phyloP scores from a whole-genome alignment of 2,329 filamentous ascomycete genomes.

The Pseudogymnoascus sp. region DNA sequence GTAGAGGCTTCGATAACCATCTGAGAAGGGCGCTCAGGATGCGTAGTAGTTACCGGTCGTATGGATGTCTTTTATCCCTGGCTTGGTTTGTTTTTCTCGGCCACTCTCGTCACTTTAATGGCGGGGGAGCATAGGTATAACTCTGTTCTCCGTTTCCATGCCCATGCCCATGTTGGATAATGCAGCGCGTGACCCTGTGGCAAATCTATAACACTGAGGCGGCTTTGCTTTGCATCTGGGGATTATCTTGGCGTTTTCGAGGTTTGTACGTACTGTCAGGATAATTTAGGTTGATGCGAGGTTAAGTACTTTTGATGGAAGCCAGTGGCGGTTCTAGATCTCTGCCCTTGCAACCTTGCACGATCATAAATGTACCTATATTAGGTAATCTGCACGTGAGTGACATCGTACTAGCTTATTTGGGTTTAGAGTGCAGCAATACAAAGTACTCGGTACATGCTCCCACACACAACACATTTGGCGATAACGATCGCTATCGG shows the following conservation, averaged over 20 bases:
- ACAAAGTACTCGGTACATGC: background rate
- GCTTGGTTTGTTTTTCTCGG: background rate
- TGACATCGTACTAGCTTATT: background rate
- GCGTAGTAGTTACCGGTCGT: background rate
- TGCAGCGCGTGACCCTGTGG: background rate
- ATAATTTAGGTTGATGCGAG: constrained; percentile 6
- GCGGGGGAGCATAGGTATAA: background rate
- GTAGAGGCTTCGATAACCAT: background rate
- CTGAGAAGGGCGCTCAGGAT: background rate
- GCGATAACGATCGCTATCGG: background rate
- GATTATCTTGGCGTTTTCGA: background rate
- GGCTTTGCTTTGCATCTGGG: background rate
- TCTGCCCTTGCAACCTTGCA: constrained; percentile 3
- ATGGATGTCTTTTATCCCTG: background rate
- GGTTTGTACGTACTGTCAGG: background rate
- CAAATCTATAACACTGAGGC: background rate
- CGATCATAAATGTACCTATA: constrained; percentile 2
- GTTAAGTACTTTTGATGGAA: constrained; percentile 5
- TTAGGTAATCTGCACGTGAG: constrained; percentile 3
- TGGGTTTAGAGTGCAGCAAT: background rate
- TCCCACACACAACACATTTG: background rate
- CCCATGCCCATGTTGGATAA: background rate
- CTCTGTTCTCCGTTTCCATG: background rate
- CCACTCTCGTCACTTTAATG: background rate
- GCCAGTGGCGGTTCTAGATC: constrained; percentile 7